Evolutionary conservation across 352 stramenopile species (phyloP), one percentile per base, ranked within the genome.

Genomic region (Blastocystis sp.): DNA sequence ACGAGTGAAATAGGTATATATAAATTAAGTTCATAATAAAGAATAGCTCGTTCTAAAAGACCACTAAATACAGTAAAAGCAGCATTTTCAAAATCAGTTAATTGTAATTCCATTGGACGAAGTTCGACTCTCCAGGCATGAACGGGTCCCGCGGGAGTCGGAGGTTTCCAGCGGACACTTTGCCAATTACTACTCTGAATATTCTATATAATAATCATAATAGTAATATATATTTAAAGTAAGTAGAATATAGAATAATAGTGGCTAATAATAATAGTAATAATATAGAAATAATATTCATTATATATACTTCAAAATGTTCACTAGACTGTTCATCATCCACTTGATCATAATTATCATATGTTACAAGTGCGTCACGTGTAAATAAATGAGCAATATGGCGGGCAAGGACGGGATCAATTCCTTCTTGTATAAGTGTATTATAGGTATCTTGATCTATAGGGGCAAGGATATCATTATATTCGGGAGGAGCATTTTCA

Each of bases 161-260:
- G 92, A 34, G 92, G 92, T 77, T 99, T 99, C 92, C 92, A 99
- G 39, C 92, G 83, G 55, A 96, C 88, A n/a, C 84, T 94, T 77
- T 98, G 88, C 92, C 92, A 99, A 70, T 99, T 99, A 19, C 90
- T 98, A 67, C 82, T 94, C 77, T 99, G 92, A 62, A 99, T 95
- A 70, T 93, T 96, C 72, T 99, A 35, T 9, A n/a, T n/a, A n/a
- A n/a, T n/a, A n/a, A n/a, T n/a, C n/a, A n/a, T n/a, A n/a, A n/a
- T n/a, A n/a, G n/a, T 88, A 70, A 94, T 96, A 70, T 97, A 88
- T 64, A 95, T 88, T 10, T 24, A 31, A 18, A n/a, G 19, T n/a
- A n/a, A n/a, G n/a, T n/a, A n/a, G 4, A 5, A 46, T 10, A 52
- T 23, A 13, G 42, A 47, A n/a, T 9, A 47, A 42, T 10, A 47